A percentile compares a stretch with the other conserved stretches of the same genome.
phyloP scores from a whole-genome alignment of 2,329 filamentous ascomycete species.

The Ramichloridium luteum region DNA sequence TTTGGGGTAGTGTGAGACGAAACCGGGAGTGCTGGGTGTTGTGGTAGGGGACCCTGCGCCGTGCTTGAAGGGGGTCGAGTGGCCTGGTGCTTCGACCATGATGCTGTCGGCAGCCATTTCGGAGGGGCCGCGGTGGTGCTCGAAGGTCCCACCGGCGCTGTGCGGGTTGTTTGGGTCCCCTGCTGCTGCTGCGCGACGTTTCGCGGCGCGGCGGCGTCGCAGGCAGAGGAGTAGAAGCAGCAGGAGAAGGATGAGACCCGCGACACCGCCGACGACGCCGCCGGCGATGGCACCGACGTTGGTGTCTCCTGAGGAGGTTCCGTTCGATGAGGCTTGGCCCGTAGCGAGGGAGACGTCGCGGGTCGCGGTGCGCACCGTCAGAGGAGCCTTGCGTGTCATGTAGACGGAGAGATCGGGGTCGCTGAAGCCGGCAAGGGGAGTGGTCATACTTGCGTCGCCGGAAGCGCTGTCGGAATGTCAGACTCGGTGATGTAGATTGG shows the following conservation, averaged over 20 bases:
- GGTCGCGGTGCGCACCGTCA: slow-evolving; percentile 40
- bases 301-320: slow-evolving; percentile 2
- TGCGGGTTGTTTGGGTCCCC: slow-evolving; percentile 14
- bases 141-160: slow-evolving; percentile 1
- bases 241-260: slow-evolving; percentile 18
- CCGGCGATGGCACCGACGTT: slow-evolving; percentile 29
- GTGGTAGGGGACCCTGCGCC: background rate
- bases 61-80: background rate
- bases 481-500: no score
- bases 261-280: slow-evolving; percentile 29
- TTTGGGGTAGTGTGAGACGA: background rate
- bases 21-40: background rate
- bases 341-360: slow-evolving; percentile 28
- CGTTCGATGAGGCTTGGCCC: slow-evolving; percentile 7
- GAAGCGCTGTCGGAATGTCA: no score
- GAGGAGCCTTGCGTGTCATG: slow-evolving; percentile 39
- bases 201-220: slow-evolving; percentile 19
- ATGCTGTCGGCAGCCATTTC: background rate
- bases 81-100: background rate
- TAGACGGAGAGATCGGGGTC: slow-evolving; percentile 41
- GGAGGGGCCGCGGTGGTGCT: slow-evolving; percentile 1
- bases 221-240: slow-evolving; percentile 26
- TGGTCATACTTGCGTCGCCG: slow-evolving; percentile 43
- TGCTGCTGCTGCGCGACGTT: no score
- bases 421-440: slow-evolving; percentile 40